A percentile compares a stretch with the other conserved stretches of the same genome.
Conservation (phyloP, 208 protist species). For the Porcisia deanei region DNA sequence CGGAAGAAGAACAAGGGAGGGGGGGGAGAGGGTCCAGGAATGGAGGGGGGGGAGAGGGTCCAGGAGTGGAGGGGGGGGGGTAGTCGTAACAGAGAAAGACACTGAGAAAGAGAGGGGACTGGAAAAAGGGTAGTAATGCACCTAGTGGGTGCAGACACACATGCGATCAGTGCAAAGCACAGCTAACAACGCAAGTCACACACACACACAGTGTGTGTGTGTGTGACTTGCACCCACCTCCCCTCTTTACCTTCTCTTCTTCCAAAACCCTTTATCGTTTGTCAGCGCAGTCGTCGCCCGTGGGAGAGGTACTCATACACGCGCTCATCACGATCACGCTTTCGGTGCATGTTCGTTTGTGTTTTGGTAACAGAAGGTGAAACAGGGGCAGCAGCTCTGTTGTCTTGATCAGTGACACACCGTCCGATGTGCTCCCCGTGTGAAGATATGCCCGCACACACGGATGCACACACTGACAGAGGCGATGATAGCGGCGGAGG, state of each 20-base stretch:
- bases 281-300: constrained; percentile 24
- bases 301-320: constrained; percentile 32
- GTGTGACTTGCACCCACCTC: background rate
- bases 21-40: background rate
- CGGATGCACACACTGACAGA: background rate
- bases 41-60: background rate
- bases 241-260: background rate
- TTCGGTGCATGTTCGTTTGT: background rate
- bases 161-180: background rate
- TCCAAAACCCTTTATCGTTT: background rate
- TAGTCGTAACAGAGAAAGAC: background rate
- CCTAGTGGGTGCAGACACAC: background rate
- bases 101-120: background rate
- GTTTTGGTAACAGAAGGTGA: background rate
- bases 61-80: background rate
- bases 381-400: background rate
- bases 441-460: background rate
- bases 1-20: background rate
- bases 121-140: background rate
- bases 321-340: constrained; percentile 34
- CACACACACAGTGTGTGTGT: no score
- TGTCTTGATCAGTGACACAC: background rate
- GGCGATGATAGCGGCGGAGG: background rate
- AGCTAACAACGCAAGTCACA: background rate
- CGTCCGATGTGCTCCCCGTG: no score